Conservation (phyloP, 352 stramenopile species). For the Phytopythium vexans region DNA sequence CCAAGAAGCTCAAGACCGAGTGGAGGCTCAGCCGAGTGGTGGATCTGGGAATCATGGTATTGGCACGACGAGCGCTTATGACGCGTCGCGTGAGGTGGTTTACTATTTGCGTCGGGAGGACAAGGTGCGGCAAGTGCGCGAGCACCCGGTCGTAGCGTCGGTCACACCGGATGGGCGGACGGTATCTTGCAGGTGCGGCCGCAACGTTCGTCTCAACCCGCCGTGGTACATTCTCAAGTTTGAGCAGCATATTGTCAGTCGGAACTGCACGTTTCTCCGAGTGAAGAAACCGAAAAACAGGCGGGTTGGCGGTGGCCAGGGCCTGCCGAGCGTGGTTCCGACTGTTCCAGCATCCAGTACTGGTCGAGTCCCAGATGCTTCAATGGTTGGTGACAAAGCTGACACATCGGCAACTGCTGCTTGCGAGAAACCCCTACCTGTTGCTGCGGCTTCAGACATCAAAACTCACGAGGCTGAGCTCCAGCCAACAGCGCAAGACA, state of each 20-base stretch:
- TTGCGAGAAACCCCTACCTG: too few species aligned
- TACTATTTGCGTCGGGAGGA: slow-evolving; percentile 57
- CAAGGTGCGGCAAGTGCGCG: slow-evolving; percentile 53
- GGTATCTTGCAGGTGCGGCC: slow-evolving; percentile 68
- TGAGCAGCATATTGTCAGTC: slow-evolving; percentile 80
- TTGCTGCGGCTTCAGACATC: too few species aligned
- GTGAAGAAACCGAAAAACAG: slow-evolving; percentile 13
- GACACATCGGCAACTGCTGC: background rate
- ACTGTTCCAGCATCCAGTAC: too few species aligned
- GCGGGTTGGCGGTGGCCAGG: too few species aligned
- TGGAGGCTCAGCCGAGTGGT: too few species aligned
- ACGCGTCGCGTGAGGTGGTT: slow-evolving; percentile 19
- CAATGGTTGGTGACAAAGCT: too few species aligned
- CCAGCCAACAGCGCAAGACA: too few species aligned
- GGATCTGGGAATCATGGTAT: too few species aligned
- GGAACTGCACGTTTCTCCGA: slow-evolving; percentile 72
- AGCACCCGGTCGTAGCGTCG: slow-evolving; percentile 51
- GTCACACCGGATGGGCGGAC: slow-evolving; percentile 48
- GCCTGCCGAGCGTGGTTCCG: too few species aligned
- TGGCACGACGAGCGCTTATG: slow-evolving; percentile 23
- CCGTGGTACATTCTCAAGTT: slow-evolving; percentile 87
- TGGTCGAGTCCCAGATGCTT: too few species aligned
- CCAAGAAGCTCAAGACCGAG: too few species aligned
- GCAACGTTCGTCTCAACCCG: slow-evolving; percentile 67
- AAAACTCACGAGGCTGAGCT: too few species aligned